These are phyloP conservation scores for Rhizopogon roseolus DNA, from an alignment of 768 basidiomycete genomes.

Conservation along the genomic window DNA sequence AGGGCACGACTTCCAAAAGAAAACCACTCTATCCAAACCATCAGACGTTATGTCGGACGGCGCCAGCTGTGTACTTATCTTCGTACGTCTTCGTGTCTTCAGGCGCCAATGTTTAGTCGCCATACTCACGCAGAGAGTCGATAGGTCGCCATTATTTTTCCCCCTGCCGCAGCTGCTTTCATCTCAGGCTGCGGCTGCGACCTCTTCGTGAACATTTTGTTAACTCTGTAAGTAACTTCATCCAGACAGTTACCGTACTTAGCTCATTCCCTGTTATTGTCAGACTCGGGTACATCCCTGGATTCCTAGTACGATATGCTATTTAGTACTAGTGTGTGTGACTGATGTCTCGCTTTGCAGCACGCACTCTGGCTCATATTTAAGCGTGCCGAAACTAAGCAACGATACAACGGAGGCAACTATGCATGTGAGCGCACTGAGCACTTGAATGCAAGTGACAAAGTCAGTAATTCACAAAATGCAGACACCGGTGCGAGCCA, in stretches of 20 bases:
- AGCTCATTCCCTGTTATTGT: background rate
- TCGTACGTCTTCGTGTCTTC: background rate
- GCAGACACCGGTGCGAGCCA: constrained; percentile 17
- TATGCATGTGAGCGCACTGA: constrained; percentile 54
- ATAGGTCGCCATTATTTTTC: constrained; percentile 72
- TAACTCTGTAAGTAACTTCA: constrained; percentile 58
- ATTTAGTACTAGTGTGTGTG: background rate
- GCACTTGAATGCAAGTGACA: background rate
- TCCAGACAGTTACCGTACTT: background rate
- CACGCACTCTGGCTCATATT: constrained; percentile 88
- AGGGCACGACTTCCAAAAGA: no score
- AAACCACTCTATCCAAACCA: background rate
- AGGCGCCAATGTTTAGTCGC: background rate
- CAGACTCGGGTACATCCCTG: constrained; percentile 74
- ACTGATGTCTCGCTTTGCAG: constrained; percentile 18
- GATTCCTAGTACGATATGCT: constrained; percentile 36
- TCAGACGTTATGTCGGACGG: background rate
- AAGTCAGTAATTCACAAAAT: background rate
- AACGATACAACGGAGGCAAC: constrained; percentile 62
- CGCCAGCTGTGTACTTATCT: background rate
- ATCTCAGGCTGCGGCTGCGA: constrained; percentile 80
- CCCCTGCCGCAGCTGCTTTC: constrained; percentile 71
- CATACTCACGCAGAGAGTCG: background rate
- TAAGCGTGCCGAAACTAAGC: constrained; percentile 76
- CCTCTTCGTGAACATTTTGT: constrained; percentile 71